Conservation (phyloP, 768 basidiomycete genomes). For the Krasilnikovozyma curviuscula region DNA sequence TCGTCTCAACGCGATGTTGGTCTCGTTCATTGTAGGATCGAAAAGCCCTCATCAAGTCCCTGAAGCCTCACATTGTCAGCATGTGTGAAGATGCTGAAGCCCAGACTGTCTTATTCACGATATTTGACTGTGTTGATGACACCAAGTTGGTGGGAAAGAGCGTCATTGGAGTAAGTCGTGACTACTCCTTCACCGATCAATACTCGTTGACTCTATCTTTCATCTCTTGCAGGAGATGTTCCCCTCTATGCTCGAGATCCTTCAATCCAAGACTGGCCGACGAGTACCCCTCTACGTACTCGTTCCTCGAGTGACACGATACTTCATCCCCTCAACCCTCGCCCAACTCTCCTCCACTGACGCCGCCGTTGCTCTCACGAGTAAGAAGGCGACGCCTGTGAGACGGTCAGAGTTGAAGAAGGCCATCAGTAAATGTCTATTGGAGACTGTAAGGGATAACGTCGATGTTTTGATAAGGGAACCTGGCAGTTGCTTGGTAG, state of each 20-base stretch:
- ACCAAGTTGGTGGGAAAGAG: slow-evolving; percentile 75
- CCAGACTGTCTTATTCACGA: slow-evolving; percentile 71
- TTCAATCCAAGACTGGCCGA: slow-evolving; percentile 46
- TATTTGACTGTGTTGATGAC: slow-evolving; percentile 76
- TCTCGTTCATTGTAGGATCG: slow-evolving; percentile 41
- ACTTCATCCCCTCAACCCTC: slow-evolving; percentile 72
- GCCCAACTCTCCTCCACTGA: slow-evolving; percentile 55
- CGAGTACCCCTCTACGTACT: slow-evolving; percentile 66
- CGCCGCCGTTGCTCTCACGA: slow-evolving; percentile 44
- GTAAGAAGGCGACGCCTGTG: slow-evolving; percentile 53
- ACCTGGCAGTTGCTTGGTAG: slow-evolving; percentile 57
- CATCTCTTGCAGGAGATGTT: slow-evolving; percentile 35
- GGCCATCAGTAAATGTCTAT: slow-evolving; percentile 51
- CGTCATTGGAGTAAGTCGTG: slow-evolving; percentile 34
- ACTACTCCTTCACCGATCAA: not conserved
- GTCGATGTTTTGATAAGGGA: slow-evolving; percentile 48
- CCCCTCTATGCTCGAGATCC: slow-evolving; percentile 35
- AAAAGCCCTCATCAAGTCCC: slow-evolving; percentile 70
- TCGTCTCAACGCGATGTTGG: no score
- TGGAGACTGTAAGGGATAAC: slow-evolving; percentile 48
- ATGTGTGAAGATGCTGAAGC: slow-evolving; percentile 82
- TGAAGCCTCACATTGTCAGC: slow-evolving; percentile 74
- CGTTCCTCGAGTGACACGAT: slow-evolving; percentile 58
- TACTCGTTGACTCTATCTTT: not conserved
- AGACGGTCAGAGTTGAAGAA: slow-evolving; percentile 51